Percentiles rank a stretch among this genome's conserved stretches.
phyloP scores from a whole-genome alignment of 306 rosid species.

The Corylus americana region DNA sequence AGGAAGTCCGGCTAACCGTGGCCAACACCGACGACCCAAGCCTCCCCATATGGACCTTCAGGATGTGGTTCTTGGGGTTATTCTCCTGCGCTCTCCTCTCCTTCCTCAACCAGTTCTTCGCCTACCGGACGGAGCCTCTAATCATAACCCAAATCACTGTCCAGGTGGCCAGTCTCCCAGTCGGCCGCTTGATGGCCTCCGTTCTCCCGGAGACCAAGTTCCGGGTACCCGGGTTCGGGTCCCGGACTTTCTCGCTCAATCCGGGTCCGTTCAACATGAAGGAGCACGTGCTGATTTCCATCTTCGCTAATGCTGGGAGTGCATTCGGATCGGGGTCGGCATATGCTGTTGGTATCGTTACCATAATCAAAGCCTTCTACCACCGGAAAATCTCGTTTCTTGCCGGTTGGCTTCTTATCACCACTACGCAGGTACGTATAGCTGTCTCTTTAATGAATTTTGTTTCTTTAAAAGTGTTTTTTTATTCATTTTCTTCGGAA shows the following conservation, averaged over 20 bases:
- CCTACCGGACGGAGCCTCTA: constrained; percentile 69
- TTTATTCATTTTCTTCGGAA: too few relatives aligned
- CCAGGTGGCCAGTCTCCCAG: constrained; percentile 65
- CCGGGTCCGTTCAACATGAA: constrained; percentile 87
- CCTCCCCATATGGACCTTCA: constrained; percentile 82
- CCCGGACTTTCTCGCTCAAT: constrained; percentile 37
- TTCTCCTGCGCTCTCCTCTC: constrained; percentile 61
- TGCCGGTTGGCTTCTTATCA: constrained; percentile 70
- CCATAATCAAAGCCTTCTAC: constrained; percentile 64
- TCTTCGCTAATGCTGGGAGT: constrained; percentile 78
- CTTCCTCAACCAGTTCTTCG: constrained; percentile 80
- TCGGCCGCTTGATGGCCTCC: constrained; percentile 68
- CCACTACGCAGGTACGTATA: constrained; percentile 54
- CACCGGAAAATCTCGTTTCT: constrained; percentile 47
- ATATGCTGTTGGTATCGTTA: constrained; percentile 61
- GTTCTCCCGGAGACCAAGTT: constrained; percentile 46
- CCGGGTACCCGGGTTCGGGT: constrained; percentile 46
- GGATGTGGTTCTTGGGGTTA: constrained; percentile 79
- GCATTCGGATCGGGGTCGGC: constrained; percentile 70
- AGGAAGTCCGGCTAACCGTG: constrained; percentile 70
- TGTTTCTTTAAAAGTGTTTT: too few relatives aligned
- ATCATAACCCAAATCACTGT: constrained; percentile 61
- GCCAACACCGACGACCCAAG: constrained; percentile 59
- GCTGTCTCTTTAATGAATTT: too few relatives aligned
- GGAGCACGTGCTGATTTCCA: constrained; percentile 78